Evolutionary conservation across 345 rosid species (phyloP).

Genomic region (Salix viminalis): DNA sequence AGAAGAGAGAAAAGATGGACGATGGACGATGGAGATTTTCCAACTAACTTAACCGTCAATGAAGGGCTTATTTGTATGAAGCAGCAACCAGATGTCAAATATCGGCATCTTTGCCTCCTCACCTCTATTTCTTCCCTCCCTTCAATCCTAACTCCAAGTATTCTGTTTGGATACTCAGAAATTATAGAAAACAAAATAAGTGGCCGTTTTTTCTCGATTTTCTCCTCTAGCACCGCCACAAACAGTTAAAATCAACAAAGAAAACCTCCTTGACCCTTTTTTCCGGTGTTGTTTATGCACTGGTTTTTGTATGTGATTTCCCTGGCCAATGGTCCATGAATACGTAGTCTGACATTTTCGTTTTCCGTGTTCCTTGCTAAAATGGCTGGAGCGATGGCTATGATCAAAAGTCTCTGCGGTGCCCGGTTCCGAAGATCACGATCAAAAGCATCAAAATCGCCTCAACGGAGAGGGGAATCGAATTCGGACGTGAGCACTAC

Average conservation of each 20-base stretch:
- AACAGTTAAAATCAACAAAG: too few relatives aligned
- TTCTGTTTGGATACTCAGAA: slow-evolving; percentile 2
- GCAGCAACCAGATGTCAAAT: too few relatives aligned
- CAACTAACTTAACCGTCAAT: neutral
- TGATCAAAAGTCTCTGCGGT: slow-evolving; percentile 46
- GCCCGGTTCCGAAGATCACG: slow-evolving; percentile 19
- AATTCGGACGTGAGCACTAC: neutral
- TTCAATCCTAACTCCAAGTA: slow-evolving; percentile 25
- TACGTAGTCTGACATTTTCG: slow-evolving; percentile 9
- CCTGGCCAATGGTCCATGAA: neutral
- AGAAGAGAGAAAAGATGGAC: neutral
- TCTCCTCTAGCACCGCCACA: too few relatives aligned
- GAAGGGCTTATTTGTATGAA: neutral
- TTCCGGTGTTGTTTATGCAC: too few relatives aligned
- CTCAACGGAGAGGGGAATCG: neutral
- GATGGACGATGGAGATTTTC: neutral
- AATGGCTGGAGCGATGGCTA: slow-evolving; percentile 32
- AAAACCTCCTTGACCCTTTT: too few relatives aligned
- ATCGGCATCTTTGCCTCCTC: neutral
- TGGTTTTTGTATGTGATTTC: slow-evolving; percentile 3
- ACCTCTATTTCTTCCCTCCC: slow-evolving; percentile 19
- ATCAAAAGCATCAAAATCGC: neutral
- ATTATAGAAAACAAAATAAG: neutral
- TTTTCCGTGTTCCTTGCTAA: slow-evolving; percentile 20
- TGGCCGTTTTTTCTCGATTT: neutral